Evolutionary conservation across 305 asterid species (phyloP).

Genomic region (Ruellia speciosa): DNA sequence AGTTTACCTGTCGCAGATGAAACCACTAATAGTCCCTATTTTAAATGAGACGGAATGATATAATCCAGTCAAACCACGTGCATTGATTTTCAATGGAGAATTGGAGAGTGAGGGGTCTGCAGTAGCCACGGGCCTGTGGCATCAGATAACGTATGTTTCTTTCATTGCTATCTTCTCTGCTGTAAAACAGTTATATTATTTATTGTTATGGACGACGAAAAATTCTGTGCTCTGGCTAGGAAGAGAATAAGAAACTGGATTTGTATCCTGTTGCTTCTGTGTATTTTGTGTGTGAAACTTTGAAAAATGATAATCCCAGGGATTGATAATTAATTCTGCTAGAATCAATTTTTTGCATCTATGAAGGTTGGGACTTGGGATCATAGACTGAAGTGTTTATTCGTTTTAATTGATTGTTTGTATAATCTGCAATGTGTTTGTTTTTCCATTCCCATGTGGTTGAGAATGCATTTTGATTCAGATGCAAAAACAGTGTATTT

Average conservation of each 20-base stretch:
- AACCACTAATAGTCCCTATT: slow-evolving; percentile 84
- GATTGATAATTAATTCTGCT: no score
- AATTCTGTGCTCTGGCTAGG: slow-evolving; percentile 9
- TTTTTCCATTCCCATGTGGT: no score
- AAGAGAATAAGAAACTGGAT: slow-evolving; percentile 21
- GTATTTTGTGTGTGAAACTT: background rate
- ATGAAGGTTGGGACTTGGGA: no score
- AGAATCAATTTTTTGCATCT: no score
- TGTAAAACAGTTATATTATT: slow-evolving; percentile 4
- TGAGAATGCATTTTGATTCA: no score
- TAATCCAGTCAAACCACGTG: slow-evolving; percentile 11
- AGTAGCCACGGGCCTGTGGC: slow-evolving; percentile 7
- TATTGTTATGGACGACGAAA: slow-evolving; percentile 17
- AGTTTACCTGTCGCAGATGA: slow-evolving; percentile 85
- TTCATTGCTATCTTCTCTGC: slow-evolving; percentile 14
- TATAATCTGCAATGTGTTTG: no score
- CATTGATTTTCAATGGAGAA: slow-evolving; percentile 22
- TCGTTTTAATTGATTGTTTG: no score
- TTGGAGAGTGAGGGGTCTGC: slow-evolving; percentile 21
- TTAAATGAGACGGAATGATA: slow-evolving; percentile 55
- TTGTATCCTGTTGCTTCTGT: slow-evolving; percentile 10
- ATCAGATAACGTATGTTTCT: slow-evolving; percentile 26
- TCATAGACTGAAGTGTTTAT: no score
- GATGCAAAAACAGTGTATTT: no score
- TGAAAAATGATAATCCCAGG: no score